Evolutionary conservation across 2,329 filamentous ascomycete species (phyloP).

Genomic region (Apiospora hydei): DNA sequence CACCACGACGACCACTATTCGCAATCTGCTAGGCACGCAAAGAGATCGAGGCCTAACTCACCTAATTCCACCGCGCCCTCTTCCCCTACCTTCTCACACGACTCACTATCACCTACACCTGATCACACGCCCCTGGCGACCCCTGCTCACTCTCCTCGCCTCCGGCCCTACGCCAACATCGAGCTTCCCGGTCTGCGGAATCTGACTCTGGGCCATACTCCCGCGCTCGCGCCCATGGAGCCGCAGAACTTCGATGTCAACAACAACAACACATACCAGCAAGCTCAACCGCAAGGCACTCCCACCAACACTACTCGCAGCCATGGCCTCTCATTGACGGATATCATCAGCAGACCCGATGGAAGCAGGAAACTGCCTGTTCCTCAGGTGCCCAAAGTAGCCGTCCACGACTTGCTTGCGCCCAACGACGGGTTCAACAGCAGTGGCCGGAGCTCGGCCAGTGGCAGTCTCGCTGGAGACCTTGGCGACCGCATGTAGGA

Average conservation of each 20-base stretch:
- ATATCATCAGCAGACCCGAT: constrained; percentile 91
- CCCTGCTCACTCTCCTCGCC: constrained; percentile 90
- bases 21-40: constrained; percentile 73
- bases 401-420: constrained; percentile 83
- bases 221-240: constrained; percentile 66
- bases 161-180: constrained; percentile 75
- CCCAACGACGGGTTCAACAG: constrained; percentile 69
- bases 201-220: constrained; percentile 61
- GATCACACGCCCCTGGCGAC: constrained; percentile 99
- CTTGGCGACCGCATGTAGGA: constrained; percentile 62
- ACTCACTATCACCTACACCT: constrained; percentile 92
- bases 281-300: constrained; percentile 58
- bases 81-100: constrained; percentile 94
- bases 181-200: constrained; percentile 87
- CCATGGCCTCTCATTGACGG: constrained; percentile 78
- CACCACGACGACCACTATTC: constrained; percentile 79
- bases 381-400: constrained; percentile 88
- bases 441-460: constrained; percentile 79
- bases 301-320: constrained; percentile 60
- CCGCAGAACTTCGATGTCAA: constrained; percentile 57
- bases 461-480: constrained; percentile 79
- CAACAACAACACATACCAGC: constrained; percentile 41
- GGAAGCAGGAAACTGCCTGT: constrained; percentile 89
- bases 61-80: constrained; percentile 95
- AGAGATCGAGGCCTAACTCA: constrained; percentile 90